Percentiles rank a stretch among this genome's conserved stretches.
These are phyloP conservation scores for Vanrija sp. DNA, from an alignment of 1,284 basidiomycete genomes.

Conservation along the genomic window DNA sequence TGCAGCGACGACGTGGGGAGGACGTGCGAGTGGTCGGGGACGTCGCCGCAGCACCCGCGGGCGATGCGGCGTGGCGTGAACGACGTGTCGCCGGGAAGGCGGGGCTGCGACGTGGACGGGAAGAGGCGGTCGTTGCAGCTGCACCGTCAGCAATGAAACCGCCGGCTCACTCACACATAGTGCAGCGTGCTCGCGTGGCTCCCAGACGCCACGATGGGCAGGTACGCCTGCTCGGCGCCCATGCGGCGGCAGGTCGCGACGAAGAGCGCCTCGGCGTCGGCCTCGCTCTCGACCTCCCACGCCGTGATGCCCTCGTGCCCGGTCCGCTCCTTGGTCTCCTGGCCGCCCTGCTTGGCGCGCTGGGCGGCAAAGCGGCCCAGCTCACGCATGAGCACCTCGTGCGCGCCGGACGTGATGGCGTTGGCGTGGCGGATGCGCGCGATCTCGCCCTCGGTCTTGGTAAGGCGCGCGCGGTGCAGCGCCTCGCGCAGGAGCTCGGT, in stretches of 20 bases:
- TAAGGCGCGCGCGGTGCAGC: slow-evolving; percentile 69
- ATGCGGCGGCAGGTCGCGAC: slow-evolving; percentile 78
- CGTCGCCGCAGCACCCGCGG: slow-evolving; percentile 43
- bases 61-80: slow-evolving; percentile 30
- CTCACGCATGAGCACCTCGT: slow-evolving; percentile 85
- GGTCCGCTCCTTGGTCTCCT: slow-evolving; percentile 50
- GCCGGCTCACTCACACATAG: slow-evolving; percentile 66
- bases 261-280: slow-evolving; percentile 85
- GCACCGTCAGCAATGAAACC: neutral
- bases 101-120: slow-evolving; percentile 33
- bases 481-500: slow-evolving; percentile 64
- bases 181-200: slow-evolving; percentile 79
- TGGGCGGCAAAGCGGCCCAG: slow-evolving; percentile 63
- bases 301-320: slow-evolving; percentile 63
- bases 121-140: slow-evolving; percentile 49
- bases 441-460: slow-evolving; percentile 71
- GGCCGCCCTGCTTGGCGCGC: slow-evolving; percentile 41
- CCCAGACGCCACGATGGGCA: slow-evolving; percentile 82
- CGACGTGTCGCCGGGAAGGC: slow-evolving; percentile 33
- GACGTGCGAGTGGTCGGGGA: slow-evolving; percentile 30
- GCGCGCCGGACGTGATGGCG: slow-evolving; percentile 76
- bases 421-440: slow-evolving; percentile 70
- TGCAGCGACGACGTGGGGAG: slow-evolving; percentile 20
- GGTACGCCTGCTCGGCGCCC: slow-evolving; percentile 79
- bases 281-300: slow-evolving; percentile 84